Conservation (phyloP, 331 rosid genomes). For the Rhamnella rubrinervis region DNA sequence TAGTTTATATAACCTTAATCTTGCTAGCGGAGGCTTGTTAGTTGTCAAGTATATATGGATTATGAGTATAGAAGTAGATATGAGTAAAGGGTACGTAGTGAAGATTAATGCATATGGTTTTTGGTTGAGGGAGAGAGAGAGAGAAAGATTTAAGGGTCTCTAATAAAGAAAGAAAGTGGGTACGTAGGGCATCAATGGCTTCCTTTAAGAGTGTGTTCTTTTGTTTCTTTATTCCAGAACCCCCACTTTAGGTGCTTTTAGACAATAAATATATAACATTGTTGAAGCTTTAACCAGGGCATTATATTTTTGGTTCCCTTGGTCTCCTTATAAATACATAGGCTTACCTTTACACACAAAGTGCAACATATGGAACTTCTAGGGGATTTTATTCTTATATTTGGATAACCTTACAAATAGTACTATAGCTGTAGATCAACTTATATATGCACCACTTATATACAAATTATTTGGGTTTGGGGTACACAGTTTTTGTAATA, state of each 20-base stretch:
- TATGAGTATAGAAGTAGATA: background rate
- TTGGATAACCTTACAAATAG: background rate
- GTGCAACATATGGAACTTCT: conserved; percentile 31
- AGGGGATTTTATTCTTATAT: conserved; percentile 33
- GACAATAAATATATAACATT: background rate
- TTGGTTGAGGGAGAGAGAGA: background rate
- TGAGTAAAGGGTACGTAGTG: conserved; percentile 29
- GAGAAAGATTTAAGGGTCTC: background rate
- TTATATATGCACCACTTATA: no score
- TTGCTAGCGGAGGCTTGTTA: no score
- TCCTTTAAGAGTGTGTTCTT: conserved; percentile 18
- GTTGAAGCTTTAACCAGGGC: conserved; percentile 35
- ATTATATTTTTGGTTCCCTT: conserved; percentile 43
- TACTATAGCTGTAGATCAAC: no score
- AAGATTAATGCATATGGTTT: conserved; percentile 7
- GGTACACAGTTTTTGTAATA: no score
- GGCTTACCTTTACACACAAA: conserved; percentile 47
- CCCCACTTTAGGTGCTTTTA: conserved; percentile 40
- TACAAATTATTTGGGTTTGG: no score
- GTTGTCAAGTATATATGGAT: no score
- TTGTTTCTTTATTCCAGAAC: conserved; percentile 62
- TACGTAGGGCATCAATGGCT: conserved; percentile 46
- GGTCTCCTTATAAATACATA: conserved; percentile 52
- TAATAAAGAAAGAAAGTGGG: conserved; percentile 33
- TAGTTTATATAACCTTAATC: no score